phyloP scores from a whole-genome alignment of 192 early-diverging fungal species.

The Tieghemiomyces parasiticus region DNA sequence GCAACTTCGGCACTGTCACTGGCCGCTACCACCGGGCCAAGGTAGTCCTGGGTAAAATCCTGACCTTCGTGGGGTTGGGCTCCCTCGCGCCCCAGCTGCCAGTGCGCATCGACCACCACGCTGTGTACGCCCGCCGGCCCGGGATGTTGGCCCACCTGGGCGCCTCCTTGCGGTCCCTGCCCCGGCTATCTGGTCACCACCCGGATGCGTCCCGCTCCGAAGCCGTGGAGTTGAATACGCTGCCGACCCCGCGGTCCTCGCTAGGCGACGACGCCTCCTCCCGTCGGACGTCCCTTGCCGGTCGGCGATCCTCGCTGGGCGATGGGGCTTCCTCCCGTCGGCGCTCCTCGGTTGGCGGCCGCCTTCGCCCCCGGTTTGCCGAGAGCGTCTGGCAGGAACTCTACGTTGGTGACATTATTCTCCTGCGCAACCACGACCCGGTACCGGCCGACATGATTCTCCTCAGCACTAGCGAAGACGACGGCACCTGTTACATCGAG shows the following conservation, averaged over 20 bases:
- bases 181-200: neutral
- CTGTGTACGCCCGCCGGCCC: neutral
- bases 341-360: neutral
- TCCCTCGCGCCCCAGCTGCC: neutral
- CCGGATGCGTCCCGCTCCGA: neutral
- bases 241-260: neutral
- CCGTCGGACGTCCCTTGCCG: neutral
- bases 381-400: slow-evolving; percentile 50
- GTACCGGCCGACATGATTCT: slow-evolving; percentile 78
- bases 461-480: slow-evolving; percentile 60
- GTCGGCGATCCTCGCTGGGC: neutral
- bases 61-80: slow-evolving; percentile 1
- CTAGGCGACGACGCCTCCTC: neutral
- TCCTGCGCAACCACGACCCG: slow-evolving; percentile 63
- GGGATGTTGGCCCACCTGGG: neutral
- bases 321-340: neutral
- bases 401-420: slow-evolving; percentile 77
- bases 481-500: slow-evolving; percentile 72
- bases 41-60: neutral
- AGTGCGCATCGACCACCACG: slow-evolving; percentile 4
- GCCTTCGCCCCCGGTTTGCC: slow-evolving; percentile 22
- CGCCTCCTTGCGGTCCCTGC: neutral
- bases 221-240: neutral
- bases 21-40: neutral
- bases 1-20: slow-evolving; percentile 20